phyloP scores from a whole-genome alignment of 805 yeast species.

The Dipodascus albidus region DNA sequence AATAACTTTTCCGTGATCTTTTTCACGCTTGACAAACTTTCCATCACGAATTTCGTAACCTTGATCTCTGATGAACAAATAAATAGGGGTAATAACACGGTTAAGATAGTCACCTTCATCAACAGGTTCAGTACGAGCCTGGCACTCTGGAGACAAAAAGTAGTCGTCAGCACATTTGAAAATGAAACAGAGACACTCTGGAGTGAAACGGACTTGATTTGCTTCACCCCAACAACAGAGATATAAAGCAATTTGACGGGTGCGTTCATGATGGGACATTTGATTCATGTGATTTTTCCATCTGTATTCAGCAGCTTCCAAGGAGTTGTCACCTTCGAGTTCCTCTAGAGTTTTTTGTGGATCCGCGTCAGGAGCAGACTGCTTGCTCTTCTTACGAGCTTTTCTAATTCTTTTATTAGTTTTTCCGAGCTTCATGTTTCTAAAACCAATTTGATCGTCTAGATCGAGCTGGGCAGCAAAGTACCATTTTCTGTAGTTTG shows the following conservation, averaged over 20 bases:
- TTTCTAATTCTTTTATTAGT: slow-evolving; percentile 33
- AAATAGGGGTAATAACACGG: slow-evolving; percentile 85
- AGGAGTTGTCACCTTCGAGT: slow-evolving; percentile 53
- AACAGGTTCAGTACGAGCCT: slow-evolving; percentile 42
- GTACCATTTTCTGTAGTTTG: slow-evolving; percentile 88
- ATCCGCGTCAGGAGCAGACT: slow-evolving; percentile 38
- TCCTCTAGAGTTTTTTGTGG: slow-evolving; percentile 50
- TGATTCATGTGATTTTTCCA: slow-evolving; percentile 61
- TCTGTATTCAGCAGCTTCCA: slow-evolving; percentile 69
- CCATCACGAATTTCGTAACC: slow-evolving; percentile 48
- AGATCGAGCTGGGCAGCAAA: slow-evolving; percentile 74
- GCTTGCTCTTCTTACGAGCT: slow-evolving; percentile 38
- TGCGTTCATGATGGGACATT: slow-evolving; percentile 43
- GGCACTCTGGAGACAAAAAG: slow-evolving; percentile 79
- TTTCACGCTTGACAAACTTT: slow-evolving; percentile 47
- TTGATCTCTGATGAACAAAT: slow-evolving; percentile 55
- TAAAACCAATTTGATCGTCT: slow-evolving; percentile 56
- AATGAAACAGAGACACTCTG: slow-evolving; percentile 84
- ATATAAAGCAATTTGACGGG: slow-evolving; percentile 53
- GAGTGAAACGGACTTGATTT: slow-evolving; percentile 79
- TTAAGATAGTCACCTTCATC: slow-evolving; percentile 71
- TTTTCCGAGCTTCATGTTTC: slow-evolving; percentile 43
- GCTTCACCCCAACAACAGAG: slow-evolving; percentile 70
- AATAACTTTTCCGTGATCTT: slow-evolving; percentile 50
- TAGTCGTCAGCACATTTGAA: slow-evolving; percentile 93